phyloP scores from a whole-genome alignment of 192 early-diverging fungal genomes.

The Globomyces pollinis-pini region DNA sequence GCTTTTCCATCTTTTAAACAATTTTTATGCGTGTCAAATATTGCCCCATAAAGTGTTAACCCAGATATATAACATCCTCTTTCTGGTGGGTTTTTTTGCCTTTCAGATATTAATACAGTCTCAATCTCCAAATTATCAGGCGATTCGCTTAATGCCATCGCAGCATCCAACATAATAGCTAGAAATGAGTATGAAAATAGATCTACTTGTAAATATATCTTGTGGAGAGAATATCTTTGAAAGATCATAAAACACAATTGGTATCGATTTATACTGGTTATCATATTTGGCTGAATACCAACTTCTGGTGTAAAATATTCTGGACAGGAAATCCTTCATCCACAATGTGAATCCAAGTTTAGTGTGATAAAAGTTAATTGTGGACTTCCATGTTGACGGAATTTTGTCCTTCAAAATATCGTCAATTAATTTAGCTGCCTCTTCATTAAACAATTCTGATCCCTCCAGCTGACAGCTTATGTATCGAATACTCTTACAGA shows the following conservation, averaged over 20 bases:
- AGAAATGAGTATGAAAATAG: not conserved
- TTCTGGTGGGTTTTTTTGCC: not conserved
- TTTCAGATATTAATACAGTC: not conserved
- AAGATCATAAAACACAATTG: constrained; percentile 3
- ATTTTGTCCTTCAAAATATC: not conserved
- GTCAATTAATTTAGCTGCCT: not conserved
- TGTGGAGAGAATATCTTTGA: not conserved
- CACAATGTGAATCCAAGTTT: not conserved
- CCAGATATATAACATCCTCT: not conserved
- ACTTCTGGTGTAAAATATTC: not conserved
- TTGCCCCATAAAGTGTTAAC: not conserved
- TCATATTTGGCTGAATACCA: constrained; percentile 7
- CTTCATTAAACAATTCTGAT: not conserved
- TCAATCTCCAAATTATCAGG: constrained; percentile 10
- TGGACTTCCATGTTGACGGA: not conserved
- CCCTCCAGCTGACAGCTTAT: not conserved
- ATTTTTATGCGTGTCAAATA: constrained; percentile 7
- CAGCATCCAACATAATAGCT: constrained; percentile 4
- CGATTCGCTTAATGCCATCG: not conserved
- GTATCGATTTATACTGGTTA: not conserved
- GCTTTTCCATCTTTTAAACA: not conserved
- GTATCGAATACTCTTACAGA: not conserved
- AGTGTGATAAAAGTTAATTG: not conserved
- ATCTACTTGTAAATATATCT: constrained; percentile 1
- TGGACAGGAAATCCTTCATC: not conserved